phyloP scores from a whole-genome alignment of 2,329 filamentous ascomycete genomes.

The Fusarium transvaalense region DNA sequence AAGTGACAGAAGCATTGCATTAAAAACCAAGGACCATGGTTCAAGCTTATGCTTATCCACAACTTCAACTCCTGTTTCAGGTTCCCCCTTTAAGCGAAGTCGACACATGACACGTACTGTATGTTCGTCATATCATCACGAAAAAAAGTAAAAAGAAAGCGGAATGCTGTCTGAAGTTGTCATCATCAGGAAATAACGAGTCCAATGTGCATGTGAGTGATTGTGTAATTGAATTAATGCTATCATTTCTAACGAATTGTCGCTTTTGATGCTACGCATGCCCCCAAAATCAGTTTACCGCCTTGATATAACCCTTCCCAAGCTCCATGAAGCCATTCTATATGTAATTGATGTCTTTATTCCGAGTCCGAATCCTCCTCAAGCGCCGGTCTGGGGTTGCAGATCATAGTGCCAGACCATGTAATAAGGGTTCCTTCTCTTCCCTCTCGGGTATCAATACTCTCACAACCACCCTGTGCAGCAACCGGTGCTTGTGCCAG shows the following conservation, averaged over 20 bases:
- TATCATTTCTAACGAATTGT: background rate
- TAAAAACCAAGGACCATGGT: background rate
- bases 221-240: constrained; percentile 7
- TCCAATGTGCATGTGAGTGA: background rate
- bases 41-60: background rate
- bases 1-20: background rate
- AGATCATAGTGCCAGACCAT: constrained; percentile 22
- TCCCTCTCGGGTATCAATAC: constrained; percentile 30
- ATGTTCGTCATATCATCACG: too few relatives aligned
- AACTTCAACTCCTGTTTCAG: constrained; percentile 4
- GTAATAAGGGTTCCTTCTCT: constrained; percentile 23
- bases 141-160: too few relatives aligned
- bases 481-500: constrained; percentile 26
- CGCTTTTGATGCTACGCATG: constrained; percentile 15
- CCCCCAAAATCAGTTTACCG: background rate
- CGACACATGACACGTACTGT: background rate
- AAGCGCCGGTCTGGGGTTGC: constrained; percentile 5
- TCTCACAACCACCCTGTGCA: constrained; percentile 29
- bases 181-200: background rate
- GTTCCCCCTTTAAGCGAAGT: background rate
- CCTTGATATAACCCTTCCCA: background rate
- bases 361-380: constrained; percentile 21
- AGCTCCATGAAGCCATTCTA: background rate
- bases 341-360: background rate
- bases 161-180: too few relatives aligned